Conservation (phyloP, 352 stramenopile genomes). For the Chrysophaeum taylorii region DNA sequence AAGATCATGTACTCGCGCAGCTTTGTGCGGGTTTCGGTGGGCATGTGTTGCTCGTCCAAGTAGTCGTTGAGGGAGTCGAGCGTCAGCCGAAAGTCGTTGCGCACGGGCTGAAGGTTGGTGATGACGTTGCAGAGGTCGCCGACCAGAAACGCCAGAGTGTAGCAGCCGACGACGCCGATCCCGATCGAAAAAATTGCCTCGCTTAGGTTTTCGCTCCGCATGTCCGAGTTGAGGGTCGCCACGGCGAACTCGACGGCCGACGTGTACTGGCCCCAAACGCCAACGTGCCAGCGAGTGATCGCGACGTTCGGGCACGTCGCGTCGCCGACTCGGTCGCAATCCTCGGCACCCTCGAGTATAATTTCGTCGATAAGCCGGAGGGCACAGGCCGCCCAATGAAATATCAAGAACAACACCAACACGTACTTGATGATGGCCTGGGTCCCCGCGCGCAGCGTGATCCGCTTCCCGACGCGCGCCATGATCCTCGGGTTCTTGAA, state of each 20-base stretch:
- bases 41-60: not conserved
- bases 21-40: not conserved
- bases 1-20: not conserved
- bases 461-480: not conserved
- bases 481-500: not conserved
- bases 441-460: not conserved
- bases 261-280: constrained; percentile 3
- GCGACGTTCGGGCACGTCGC: not conserved
- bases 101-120: not conserved
- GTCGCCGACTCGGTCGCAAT: not conserved
- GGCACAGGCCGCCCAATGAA: not conserved
- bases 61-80: constrained; percentile 4
- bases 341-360: not conserved
- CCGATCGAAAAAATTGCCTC: not conserved
- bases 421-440: not conserved
- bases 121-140: not conserved
- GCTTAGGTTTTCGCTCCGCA: not conserved
- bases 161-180: not conserved
- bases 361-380: not conserved
- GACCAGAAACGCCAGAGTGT: not conserved
- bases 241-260: not conserved
- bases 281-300: not conserved
- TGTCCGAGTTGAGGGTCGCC: not conserved
- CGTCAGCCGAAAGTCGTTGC: not conserved
- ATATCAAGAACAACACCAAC: not conserved